Conservation (phyloP, 2,329 filamentous ascomycete genomes). For the Shiraia sp. region DNA sequence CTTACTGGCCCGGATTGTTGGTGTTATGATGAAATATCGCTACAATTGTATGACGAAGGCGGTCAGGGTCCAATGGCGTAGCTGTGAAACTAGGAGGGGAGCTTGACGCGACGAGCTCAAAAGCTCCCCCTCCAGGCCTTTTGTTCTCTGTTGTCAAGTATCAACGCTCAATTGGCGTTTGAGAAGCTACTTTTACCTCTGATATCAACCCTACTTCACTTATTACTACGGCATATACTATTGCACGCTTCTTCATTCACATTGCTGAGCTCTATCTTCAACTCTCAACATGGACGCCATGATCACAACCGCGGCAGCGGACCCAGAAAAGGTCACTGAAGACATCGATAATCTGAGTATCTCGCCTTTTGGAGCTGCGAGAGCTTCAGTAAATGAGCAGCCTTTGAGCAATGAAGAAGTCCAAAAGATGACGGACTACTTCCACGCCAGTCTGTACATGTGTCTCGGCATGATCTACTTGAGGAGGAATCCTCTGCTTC, state of each 20-base stretch:
- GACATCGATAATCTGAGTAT: slow-evolving; percentile 46
- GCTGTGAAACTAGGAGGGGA: slow-evolving; percentile 18
- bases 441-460: slow-evolving; percentile 74
- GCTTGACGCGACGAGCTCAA: slow-evolving; percentile 7
- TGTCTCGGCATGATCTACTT: slow-evolving; percentile 82
- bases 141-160: slow-evolving; percentile 7
- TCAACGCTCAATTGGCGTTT: slow-evolving; percentile 1
- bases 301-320: slow-evolving; percentile 21
- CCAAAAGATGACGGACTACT: slow-evolving; percentile 71
- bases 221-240: slow-evolving; percentile 6
- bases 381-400: slow-evolving; percentile 63
- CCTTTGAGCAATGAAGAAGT: slow-evolving; percentile 70
- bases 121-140: slow-evolving; percentile 8
- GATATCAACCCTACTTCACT: slow-evolving; percentile 6
- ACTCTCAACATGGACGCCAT: slow-evolving; percentile 28
- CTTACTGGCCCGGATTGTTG: slow-evolving; percentile 16
- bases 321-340: slow-evolving; percentile 30
- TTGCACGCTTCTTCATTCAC: slow-evolving; percentile 3
- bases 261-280: background rate
- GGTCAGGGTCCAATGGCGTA: slow-evolving; percentile 16
- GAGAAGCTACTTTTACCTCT: slow-evolving; percentile 1
- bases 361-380: slow-evolving; percentile 66
- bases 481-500: slow-evolving; percentile 71
- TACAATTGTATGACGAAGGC: slow-evolving; percentile 9
- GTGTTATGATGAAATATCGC: slow-evolving; percentile 24